Conservation (phyloP, 2,329 filamentous ascomycete genomes). For the Calonectria montana region DNA sequence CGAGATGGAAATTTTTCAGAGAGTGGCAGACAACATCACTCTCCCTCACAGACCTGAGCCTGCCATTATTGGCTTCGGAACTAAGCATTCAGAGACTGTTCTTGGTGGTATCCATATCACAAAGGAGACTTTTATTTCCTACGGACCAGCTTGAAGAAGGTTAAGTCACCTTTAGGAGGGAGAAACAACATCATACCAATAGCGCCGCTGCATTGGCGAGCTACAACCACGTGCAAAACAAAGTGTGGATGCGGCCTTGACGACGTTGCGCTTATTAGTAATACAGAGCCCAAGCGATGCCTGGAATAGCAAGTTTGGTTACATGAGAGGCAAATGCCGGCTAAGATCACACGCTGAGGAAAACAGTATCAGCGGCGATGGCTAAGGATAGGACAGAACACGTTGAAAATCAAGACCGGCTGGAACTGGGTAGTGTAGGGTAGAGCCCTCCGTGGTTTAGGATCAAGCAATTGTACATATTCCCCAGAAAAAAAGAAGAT, state of each 20-base stretch:
- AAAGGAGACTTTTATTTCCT: conserved; percentile 39
- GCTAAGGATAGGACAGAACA: not conserved
- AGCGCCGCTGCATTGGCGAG: conserved; percentile 24
- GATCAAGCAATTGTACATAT: conserved; percentile 7
- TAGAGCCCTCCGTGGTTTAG: not conserved
- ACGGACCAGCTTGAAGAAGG: conserved; percentile 27
- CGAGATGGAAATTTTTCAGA: conserved; percentile 40
- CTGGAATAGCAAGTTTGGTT: not conserved
- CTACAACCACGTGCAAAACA: not conserved
- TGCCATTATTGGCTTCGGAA: conserved; percentile 35
- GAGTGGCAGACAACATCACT: conserved; percentile 24
- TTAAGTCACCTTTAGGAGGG: not conserved
- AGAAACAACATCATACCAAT: not conserved
- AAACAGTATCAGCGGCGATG: conserved; percentile 19
- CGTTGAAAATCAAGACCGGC: conserved; percentile 24
- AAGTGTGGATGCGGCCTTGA: not conserved
- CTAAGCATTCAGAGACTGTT: conserved; percentile 24
- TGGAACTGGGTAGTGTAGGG: conserved; percentile 7
- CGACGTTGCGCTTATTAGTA: not conserved
- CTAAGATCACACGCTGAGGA: not conserved
- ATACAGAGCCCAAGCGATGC: not conserved
- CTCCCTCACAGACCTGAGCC: conserved; percentile 28
- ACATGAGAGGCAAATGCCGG: conserved; percentile 1
- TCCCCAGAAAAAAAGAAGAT: not conserved
- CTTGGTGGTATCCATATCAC: conserved; percentile 40